Conservation (phyloP, 306 rosid species). For the barrel medic (Medicago truncatula) region DNA sequence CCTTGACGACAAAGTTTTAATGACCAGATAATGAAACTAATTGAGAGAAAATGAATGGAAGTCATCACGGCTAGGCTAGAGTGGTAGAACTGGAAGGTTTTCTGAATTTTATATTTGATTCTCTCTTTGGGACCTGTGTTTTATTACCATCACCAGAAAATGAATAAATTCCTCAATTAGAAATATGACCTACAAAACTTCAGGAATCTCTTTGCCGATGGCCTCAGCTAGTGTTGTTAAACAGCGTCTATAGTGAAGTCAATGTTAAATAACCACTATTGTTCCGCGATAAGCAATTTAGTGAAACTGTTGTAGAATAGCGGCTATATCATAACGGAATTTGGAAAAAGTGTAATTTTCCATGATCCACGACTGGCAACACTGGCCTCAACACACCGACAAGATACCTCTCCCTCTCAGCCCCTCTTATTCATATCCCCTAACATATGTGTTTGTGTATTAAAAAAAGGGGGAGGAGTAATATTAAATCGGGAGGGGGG, state of each 20-base stretch:
- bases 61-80: not conserved
- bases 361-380: not conserved
- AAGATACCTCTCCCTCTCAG: not conserved
- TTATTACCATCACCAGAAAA: not conserved
- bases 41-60: not conserved
- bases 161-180: not conserved
- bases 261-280: not conserved
- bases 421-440: not conserved
- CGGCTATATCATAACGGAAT: not conserved
- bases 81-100: not conserved
- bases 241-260: not conserved
- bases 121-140: not conserved
- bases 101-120: not conserved
- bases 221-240: not conserved
- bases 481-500: not conserved
- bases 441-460: not conserved
- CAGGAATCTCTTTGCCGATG: not conserved
- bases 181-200: not conserved
- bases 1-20: too few relatives aligned
- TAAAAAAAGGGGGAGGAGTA: not conserved
- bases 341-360: not conserved
- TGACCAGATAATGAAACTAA: conserved; percentile 16
- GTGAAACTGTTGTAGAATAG: not conserved
- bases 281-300: not conserved
- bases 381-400: not conserved